Evolutionary conservation across 257 asterid genomes (phyloP).

Genomic region (Nicotiana undulata): DNA sequence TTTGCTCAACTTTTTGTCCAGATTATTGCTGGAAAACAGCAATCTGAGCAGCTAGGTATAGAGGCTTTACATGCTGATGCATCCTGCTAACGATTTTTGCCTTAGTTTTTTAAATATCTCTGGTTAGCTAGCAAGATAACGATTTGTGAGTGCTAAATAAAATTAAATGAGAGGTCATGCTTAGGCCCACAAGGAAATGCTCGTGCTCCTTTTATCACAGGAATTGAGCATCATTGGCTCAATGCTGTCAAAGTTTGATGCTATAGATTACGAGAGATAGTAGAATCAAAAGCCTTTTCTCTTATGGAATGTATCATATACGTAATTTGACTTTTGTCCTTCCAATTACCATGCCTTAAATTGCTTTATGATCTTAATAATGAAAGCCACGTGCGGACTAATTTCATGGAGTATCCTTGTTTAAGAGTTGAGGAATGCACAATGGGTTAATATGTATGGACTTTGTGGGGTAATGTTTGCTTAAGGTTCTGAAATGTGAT

Average conservation of each 20-base stretch:
- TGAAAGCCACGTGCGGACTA: neutral
- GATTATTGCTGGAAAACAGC: neutral
- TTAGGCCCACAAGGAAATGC: neutral
- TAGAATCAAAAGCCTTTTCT: neutral
- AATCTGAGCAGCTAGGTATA: neutral
- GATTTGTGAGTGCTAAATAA: neutral
- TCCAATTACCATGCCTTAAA: no score
- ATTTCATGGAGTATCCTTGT: neutral
- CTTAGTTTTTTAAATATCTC: neutral
- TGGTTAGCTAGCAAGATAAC: neutral
- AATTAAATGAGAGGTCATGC: neutral
- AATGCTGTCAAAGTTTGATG: neutral
- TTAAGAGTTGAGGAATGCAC: neutral
- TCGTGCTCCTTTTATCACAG: neutral
- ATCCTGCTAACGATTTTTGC: neutral
- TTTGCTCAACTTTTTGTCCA: neutral
- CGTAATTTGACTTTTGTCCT: neutral
- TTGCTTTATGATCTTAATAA: no score
- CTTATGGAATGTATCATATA: neutral
- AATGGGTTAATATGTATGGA: neutral
- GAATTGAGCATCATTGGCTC: neutral
- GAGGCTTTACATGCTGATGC: neutral
- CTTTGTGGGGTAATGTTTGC: neutral
- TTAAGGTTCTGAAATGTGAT: neutral
- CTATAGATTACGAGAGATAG: neutral